Base-by-base conservation (phyloP, 2,329 filamentous ascomycete species). In the Pyricularia grisea region DNA sequence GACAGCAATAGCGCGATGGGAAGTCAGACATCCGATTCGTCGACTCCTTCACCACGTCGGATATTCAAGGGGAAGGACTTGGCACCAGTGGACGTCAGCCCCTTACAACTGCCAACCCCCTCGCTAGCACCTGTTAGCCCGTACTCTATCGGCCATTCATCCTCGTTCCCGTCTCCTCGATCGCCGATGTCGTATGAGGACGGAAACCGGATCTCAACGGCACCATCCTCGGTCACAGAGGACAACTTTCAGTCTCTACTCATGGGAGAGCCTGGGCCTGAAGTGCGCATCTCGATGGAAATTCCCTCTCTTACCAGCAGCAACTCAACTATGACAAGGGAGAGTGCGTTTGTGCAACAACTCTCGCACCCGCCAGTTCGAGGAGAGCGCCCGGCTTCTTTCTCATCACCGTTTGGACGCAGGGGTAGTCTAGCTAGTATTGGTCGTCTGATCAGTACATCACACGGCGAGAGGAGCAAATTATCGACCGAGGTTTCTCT, bases 401-500 rank as follows among this genome's bases (percentile, higher is more conserved):
- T 90, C 31, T 85, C 85, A 14, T 82, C 84, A 12, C 84, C 86
- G 3, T 89, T 90, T 71, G 60, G 89, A 27, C 87, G 89, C 61
- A 87, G 92, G 68, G 90, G 89, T 4, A 94, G 91, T 75, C 85
- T 94, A 72, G 91, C 88, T 33, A 93, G 91, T 74, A 81, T 94
- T 33, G 92, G 91, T 72, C 87, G 91, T 66, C 82, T 94, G 58
- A 91, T 94, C 74, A 91, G 88, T 76, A 90, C 88, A 72, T 89
- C 89, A 3, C 90, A 92, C 73, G 90, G 89, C 10, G 90, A 93
- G 77, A 86, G 87, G 72, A 92, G 90, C 82, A 92, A 92, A 76
- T 81, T 93, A 27, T 91, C 88, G 0, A 88, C 90, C 74, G 90
- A 92, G 75, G 86, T 90, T 65, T 82, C 83, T 6, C 74, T 81